phyloP scores from a whole-genome alignment of 2,329 filamentous ascomycete species.

The Penicillium digitatum region DNA sequence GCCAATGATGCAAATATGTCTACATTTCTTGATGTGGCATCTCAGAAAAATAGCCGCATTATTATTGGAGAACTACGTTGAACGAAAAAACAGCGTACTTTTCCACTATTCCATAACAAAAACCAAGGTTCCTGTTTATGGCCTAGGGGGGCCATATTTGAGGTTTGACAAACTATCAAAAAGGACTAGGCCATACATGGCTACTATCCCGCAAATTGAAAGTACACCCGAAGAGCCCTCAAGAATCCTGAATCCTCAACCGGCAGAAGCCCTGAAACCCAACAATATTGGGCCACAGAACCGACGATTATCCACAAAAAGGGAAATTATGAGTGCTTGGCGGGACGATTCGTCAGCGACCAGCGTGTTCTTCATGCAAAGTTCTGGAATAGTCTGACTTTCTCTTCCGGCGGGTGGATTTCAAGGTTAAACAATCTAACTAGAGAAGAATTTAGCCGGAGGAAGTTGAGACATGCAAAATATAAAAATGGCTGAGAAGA shows the following conservation, averaged over 20 bases:
- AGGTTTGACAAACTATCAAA: not conserved
- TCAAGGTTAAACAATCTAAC: not conserved
- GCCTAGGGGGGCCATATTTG: too few species aligned
- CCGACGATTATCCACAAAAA: constrained; percentile 5
- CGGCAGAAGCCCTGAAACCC: not conserved
- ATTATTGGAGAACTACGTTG: too few species aligned
- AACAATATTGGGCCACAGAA: not conserved
- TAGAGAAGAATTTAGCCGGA: not conserved
- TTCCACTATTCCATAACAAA: too few species aligned
- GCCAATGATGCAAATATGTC: not conserved
- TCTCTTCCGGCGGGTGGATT: not conserved
- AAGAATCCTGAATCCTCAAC: not conserved
- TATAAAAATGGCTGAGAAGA: not conserved
- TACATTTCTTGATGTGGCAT: not conserved
- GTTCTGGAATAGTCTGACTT: not conserved
- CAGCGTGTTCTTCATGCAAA: not conserved
- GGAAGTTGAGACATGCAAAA: not conserved
- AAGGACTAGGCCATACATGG: not conserved
- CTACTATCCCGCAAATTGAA: not conserved
- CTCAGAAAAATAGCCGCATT: not conserved
- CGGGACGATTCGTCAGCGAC: not conserved
- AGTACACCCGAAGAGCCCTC: not conserved
- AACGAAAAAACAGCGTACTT: too few species aligned
- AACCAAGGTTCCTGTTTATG: too few species aligned
- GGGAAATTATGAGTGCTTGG: not conserved